Conservation (phyloP, 768 basidiomycete genomes). For the Rhizopogon vulgaris region DNA sequence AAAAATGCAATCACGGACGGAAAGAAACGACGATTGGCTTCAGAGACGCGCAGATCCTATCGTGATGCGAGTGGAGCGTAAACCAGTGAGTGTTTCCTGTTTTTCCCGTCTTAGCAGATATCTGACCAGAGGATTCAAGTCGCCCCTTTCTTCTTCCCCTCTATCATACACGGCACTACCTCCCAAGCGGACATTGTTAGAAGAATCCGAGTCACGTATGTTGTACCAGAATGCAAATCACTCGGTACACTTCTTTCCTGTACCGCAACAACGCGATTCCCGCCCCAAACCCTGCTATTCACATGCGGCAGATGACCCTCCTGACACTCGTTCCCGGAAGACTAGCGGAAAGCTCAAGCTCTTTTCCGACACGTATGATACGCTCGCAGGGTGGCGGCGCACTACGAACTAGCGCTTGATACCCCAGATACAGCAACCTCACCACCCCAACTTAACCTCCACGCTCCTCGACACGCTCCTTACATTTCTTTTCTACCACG, state of each 20-base stretch:
- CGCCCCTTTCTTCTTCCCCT: slow-evolving; percentile 4
- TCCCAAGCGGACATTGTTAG: slow-evolving; percentile 6
- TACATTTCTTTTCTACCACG: background rate
- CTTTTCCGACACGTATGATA: slow-evolving; percentile 19
- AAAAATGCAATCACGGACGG: background rate
- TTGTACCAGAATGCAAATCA: slow-evolving; percentile 15
- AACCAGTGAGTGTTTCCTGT: background rate
- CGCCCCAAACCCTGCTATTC: slow-evolving; percentile 5
- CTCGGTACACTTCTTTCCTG: slow-evolving; percentile 9
- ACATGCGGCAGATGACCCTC: background rate
- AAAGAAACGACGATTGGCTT: background rate
- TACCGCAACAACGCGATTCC: slow-evolving; percentile 8
- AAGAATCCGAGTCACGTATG: slow-evolving; percentile 8
- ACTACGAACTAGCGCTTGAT: slow-evolving; percentile 1
- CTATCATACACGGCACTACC: slow-evolving; percentile 7
- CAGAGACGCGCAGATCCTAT: slow-evolving; percentile 12
- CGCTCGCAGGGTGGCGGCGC: slow-evolving; percentile 11
- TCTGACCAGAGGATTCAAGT: background rate
- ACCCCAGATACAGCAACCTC: background rate
- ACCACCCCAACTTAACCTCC: background rate
- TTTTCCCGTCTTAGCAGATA: slow-evolving; percentile 1
- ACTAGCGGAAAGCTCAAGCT: slow-evolving; percentile 18
- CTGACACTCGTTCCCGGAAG: slow-evolving; percentile 7
- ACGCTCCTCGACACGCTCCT: background rate
- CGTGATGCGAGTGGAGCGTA: slow-evolving; percentile 11